Percentiles rank a stretch among this genome's conserved stretches.
These are phyloP conservation scores for Globisporangium radiosum DNA, from an alignment of 352 stramenopile species.

Conservation along the genomic window DNA sequence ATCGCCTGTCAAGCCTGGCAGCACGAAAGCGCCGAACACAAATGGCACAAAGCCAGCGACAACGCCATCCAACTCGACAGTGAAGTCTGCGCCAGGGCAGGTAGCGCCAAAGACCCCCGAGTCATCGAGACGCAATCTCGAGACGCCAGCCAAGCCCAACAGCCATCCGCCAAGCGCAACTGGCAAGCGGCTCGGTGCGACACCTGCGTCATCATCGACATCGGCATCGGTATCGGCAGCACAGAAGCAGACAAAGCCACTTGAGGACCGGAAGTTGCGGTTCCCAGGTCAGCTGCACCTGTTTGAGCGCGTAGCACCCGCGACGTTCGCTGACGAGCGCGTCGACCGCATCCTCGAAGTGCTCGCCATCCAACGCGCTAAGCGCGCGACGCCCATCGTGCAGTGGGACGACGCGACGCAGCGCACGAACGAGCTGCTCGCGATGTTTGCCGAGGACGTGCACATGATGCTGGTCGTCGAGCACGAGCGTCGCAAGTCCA, in stretches of 20 bases:
- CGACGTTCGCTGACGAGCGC: constrained; percentile 36
- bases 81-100: constrained; percentile 1
- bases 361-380: constrained; percentile 29
- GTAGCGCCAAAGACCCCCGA: constrained; percentile 8
- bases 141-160: constrained; percentile 2
- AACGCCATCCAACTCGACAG: background rate
- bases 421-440: constrained; percentile 43
- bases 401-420: constrained; percentile 46
- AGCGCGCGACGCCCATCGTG: constrained; percentile 22
- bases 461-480: constrained; percentile 43
- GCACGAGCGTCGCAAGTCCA: constrained; percentile 54
- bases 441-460: constrained; percentile 61
- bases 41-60: background rate
- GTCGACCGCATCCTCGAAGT: constrained; percentile 33
- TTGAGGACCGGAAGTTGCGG: constrained; percentile 16
- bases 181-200: constrained; percentile 9
- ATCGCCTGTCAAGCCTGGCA: constrained; percentile 6
- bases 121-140: constrained; percentile 2
- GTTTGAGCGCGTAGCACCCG: constrained; percentile 26
- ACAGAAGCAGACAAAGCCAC: background rate
- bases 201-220: constrained; percentile 1
- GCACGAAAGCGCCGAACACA: background rate
- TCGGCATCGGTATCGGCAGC: background rate
- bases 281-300: constrained; percentile 35
- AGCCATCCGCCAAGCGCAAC: background rate